These are phyloP conservation scores for Leccinum griseonigrum DNA, from an alignment of 1,284 basidiomycete species.

Conservation along the genomic window DNA sequence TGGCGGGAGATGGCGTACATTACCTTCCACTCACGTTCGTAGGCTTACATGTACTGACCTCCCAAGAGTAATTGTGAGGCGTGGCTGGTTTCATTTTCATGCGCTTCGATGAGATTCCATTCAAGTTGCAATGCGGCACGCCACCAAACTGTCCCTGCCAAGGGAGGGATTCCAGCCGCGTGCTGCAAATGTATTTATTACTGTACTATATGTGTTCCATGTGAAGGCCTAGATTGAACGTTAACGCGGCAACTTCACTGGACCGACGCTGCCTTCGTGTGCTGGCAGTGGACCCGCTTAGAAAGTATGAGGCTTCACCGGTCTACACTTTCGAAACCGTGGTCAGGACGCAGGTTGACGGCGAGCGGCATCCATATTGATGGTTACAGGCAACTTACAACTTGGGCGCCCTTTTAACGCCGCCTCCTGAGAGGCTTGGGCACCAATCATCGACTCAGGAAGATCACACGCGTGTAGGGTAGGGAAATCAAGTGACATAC, in stretches of 20 bases:
- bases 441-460: background rate
- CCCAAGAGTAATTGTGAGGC: background rate
- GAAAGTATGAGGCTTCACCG: background rate
- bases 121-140: background rate
- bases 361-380: background rate
- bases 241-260: background rate
- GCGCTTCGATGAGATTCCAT: background rate
- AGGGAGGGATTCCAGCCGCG: background rate
- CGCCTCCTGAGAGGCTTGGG: background rate
- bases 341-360: background rate
- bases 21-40: background rate
- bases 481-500: background rate
- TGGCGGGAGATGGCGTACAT: background rate
- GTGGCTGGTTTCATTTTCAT: background rate
- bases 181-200: background rate
- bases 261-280: background rate
- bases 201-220: background rate
- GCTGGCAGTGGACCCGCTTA: background rate
- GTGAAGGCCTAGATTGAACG: background rate
- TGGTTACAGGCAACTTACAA: background rate
- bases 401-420: background rate
- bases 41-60: background rate
- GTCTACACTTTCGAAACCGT: background rate
- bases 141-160: background rate
- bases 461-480: conserved; percentile 10